Evolutionary conservation across 106 monocot genomes (phyloP).

Genomic region (Dendrobium officinale): DNA sequence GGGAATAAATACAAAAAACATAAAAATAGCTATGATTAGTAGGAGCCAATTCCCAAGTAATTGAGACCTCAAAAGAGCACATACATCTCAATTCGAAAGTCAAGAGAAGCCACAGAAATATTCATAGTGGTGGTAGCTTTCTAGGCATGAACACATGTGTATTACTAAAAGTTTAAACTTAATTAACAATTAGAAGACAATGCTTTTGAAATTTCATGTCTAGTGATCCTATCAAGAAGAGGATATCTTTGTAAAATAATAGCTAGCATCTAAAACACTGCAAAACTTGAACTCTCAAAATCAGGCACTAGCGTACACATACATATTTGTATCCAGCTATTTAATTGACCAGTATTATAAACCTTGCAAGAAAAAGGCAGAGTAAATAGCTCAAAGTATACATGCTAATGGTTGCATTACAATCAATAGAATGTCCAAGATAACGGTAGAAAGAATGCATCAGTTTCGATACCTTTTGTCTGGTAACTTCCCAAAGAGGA

Average conservation of each 20-base stretch:
- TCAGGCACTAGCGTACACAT: background rate
- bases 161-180: background rate
- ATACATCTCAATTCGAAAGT: too few species aligned
- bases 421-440: background rate
- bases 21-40: too few species aligned
- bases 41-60: too few species aligned
- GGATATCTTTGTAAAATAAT: background rate
- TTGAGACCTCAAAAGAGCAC: too few species aligned
- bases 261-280: background rate
- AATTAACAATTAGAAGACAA: background rate
- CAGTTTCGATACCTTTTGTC: slow-evolving; percentile 70
- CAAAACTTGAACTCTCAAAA: background rate
- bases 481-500: slow-evolving; percentile 85
- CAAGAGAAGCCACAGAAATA: too few species aligned
- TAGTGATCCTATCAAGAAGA: background rate
- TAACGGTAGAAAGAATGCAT: background rate
- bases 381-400: background rate
- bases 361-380: background rate
- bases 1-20: too few species aligned
- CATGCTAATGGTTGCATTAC: background rate
- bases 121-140: too few species aligned
- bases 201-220: background rate
- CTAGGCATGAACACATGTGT: background rate
- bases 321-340: background rate
- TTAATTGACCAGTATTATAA: background rate